A percentile compares a stretch with the other conserved stretches of the same genome.
phyloP scores from a whole-genome alignment of 1,284 basidiomycete genomes.

The Cutaneotrichosporon cavernicola region DNA sequence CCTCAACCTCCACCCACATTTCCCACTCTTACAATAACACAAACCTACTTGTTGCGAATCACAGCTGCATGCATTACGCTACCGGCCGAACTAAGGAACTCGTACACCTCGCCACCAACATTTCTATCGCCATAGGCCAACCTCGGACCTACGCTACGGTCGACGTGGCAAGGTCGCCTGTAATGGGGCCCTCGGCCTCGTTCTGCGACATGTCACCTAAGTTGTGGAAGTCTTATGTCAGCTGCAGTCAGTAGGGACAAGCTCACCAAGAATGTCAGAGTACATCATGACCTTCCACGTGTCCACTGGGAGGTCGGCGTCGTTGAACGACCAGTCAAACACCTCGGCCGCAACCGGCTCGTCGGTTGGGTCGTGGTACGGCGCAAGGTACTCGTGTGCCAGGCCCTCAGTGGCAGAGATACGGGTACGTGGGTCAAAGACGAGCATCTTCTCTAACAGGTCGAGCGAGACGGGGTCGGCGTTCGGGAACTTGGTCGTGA shows the following conservation, averaged over 20 bases:
- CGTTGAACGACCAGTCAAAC: conserved; percentile 99
- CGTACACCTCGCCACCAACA: neutral
- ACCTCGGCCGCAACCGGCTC: conserved; percentile 91
- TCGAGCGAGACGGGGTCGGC: conserved; percentile 88
- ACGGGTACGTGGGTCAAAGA: conserved; percentile 95
- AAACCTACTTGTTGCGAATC: neutral
- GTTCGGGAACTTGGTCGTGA: conserved; percentile 88
- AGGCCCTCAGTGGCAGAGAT: conserved; percentile 93
- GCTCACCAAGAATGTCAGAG: conserved; percentile 83
- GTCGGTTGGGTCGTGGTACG: conserved; percentile 98
- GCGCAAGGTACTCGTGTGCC: conserved; percentile 88
- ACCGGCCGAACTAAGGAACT: conserved; percentile 10
- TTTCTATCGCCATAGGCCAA: conserved; percentile 1
- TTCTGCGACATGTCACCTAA: conserved; percentile 52
- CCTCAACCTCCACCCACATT: neutral
- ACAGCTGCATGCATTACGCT: conserved; percentile 8
- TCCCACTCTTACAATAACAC: neutral
- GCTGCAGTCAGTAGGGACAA: conserved; percentile 18
- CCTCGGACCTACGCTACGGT: conserved; percentile 13
- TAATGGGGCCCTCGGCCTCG: conserved; percentile 51
- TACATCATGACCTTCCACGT: conserved; percentile 99
- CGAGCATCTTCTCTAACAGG: conserved; percentile 97
- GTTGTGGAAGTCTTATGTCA: conserved; percentile 57
- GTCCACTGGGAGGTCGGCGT: conserved; percentile 98
- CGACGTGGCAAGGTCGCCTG: conserved; percentile 42